Conservation (phyloP, 495 filamentous ascomycete genomes). For the Xylaria sp. region DNA sequence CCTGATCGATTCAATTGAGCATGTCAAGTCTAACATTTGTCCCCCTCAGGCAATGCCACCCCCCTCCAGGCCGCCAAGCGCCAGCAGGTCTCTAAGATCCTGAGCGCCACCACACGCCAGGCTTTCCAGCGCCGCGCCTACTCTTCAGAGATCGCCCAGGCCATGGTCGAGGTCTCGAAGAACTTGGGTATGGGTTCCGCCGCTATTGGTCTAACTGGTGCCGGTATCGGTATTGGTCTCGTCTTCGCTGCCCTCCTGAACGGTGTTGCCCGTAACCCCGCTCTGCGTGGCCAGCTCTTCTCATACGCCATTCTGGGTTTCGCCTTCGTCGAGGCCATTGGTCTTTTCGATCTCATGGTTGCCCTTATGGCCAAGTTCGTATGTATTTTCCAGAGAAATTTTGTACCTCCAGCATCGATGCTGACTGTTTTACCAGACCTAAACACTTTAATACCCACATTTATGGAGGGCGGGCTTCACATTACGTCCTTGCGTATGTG, state of each 20-base stretch:
- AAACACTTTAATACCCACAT: constrained; percentile 41
- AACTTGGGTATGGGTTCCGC: constrained; percentile 86
- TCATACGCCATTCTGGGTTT: constrained; percentile 93
- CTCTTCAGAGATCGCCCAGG: constrained; percentile 81
- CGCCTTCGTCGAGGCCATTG: constrained; percentile 92
- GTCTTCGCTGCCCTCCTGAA: constrained; percentile 87
- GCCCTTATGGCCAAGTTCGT: constrained; percentile 84
- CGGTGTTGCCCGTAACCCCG: constrained; percentile 87
- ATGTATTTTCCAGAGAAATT: constrained; percentile 40
- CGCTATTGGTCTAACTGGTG: constrained; percentile 88
- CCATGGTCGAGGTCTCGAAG: constrained; percentile 87
- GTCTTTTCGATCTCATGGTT: constrained; percentile 93
- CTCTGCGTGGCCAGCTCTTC: constrained; percentile 90
- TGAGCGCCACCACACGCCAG: constrained; percentile 69
- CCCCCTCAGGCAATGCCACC: constrained; percentile 50
- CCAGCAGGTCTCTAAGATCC: constrained; percentile 68
- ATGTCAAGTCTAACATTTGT: constrained; percentile 37
- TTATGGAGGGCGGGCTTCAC: constrained; percentile 39
- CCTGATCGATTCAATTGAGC: constrained; percentile 22
- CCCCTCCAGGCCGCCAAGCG: constrained; percentile 71
- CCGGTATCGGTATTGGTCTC: constrained; percentile 91
- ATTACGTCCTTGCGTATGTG: constrained; percentile 35
- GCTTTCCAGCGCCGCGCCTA: constrained; percentile 74
- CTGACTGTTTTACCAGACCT: constrained; percentile 35
- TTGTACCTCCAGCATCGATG: constrained; percentile 5